Percentiles rank a stretch among this genome's conserved stretches.
These are phyloP conservation scores for Leccinum uliginosum DNA, from an alignment of 768 basidiomycete genomes.

Conservation along the genomic window DNA sequence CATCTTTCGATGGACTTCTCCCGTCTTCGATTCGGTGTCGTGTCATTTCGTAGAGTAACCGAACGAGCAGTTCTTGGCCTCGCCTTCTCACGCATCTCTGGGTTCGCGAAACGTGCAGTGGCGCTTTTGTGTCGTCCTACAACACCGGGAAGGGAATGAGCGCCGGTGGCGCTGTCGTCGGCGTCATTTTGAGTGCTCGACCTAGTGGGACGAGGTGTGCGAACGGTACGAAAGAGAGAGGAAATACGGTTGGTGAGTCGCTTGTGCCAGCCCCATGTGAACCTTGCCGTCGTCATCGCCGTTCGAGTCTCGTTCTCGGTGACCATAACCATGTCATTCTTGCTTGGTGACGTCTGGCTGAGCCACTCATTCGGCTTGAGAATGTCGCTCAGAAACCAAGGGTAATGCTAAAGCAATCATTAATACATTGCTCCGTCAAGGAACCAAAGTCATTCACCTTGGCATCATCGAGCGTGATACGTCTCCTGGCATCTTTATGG, in stretches of 20 bases:
- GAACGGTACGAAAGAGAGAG: slow-evolving; percentile 45
- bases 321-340: slow-evolving; percentile 49
- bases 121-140: slow-evolving; percentile 26
- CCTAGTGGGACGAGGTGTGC: slow-evolving; percentile 22
- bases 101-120: slow-evolving; percentile 9
- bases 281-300: slow-evolving; percentile 64
- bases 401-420: slow-evolving; percentile 40
- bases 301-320: slow-evolving; percentile 73
- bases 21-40: slow-evolving; percentile 22
- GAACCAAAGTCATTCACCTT: slow-evolving; percentile 51
- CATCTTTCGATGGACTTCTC: slow-evolving; percentile 33
- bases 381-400: slow-evolving; percentile 70
- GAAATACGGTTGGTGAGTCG: slow-evolving; percentile 42
- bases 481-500: slow-evolving; percentile 69
- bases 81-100: slow-evolving; percentile 23
- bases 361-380: slow-evolving; percentile 70
- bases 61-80: slow-evolving; percentile 24
- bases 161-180: slow-evolving; percentile 25
- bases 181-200: slow-evolving; percentile 13
- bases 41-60: slow-evolving; percentile 17
- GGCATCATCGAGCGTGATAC: slow-evolving; percentile 76
- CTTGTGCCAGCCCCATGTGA: slow-evolving; percentile 55
- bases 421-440: not conserved
- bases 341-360: slow-evolving; percentile 49
- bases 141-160: slow-evolving; percentile 29